These are phyloP conservation scores for Aspergillus fijiensis DNA, from an alignment of 2,329 filamentous ascomycete species.

Conservation along the genomic window DNA sequence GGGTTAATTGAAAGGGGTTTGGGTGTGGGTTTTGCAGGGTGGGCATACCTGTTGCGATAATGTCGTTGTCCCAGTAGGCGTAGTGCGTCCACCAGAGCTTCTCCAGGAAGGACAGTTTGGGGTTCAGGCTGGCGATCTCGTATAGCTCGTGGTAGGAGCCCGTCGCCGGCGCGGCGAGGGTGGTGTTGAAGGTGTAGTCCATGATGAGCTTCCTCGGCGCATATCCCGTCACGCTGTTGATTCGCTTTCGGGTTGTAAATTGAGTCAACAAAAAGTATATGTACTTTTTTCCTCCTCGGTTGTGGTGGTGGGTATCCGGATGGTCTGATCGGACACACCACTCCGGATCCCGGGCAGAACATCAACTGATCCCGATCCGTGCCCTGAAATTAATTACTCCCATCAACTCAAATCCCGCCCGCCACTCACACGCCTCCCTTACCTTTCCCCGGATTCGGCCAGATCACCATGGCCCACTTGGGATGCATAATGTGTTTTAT, in stretches of 20 bases:
- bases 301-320: slow-evolving; percentile 14
- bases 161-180: slow-evolving; percentile 28
- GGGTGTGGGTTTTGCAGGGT: too few species aligned
- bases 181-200: slow-evolving; percentile 18
- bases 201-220: slow-evolving; percentile 8
- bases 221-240: neutral
- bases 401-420: slow-evolving; percentile 3
- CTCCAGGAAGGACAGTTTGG: slow-evolving; percentile 80
- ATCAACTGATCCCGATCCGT: slow-evolving; percentile 13
- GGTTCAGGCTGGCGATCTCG: slow-evolving; percentile 67
- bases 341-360: slow-evolving; percentile 17
- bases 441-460: slow-evolving; percentile 5
- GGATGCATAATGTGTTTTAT: neutral
- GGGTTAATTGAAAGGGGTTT: slow-evolving; percentile 35
- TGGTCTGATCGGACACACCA: slow-evolving; percentile 25
- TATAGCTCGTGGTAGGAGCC: slow-evolving; percentile 63
- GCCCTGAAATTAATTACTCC: slow-evolving; percentile 1
- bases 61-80: slow-evolving; percentile 93
- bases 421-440: neutral
- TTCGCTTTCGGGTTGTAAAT: neutral
- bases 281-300: neutral
- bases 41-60: slow-evolving; percentile 59
- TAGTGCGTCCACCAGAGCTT: slow-evolving; percentile 94
- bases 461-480: neutral
- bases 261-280: slow-evolving; percentile 1